A percentile compares a stretch with the other conserved stretches of the same genome.
Conservation (phyloP, 805 yeast genomes). For the Metschnikowia continentalis region DNA sequence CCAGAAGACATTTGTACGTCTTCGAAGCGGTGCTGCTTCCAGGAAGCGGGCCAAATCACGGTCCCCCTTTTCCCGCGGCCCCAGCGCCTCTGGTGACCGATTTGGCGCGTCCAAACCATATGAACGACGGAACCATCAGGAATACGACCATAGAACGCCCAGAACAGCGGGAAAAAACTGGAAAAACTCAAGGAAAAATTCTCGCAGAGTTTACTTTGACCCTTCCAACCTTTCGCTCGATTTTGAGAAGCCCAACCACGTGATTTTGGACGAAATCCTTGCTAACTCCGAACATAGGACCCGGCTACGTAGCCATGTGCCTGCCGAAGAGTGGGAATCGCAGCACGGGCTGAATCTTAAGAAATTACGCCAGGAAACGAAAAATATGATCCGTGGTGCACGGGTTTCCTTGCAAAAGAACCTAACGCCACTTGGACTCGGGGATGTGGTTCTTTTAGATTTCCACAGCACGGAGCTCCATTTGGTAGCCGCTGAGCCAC, state of each 20-base stretch:
- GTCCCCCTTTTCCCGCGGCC: not conserved
- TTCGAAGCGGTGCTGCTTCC: not conserved
- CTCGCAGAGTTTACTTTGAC: slow-evolving; percentile 11
- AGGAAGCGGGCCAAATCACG: not conserved
- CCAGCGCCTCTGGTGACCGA: not conserved
- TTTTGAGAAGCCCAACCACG: slow-evolving; percentile 8
- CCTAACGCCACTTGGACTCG: slow-evolving; percentile 35
- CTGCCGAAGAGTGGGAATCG: slow-evolving; percentile 10
- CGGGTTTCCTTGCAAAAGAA: slow-evolving; percentile 7
- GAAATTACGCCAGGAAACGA: not conserved
- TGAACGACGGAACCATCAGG: not conserved
- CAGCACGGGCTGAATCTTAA: slow-evolving; percentile 4
- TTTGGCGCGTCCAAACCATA: not conserved
- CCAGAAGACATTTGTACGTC: not conserved
- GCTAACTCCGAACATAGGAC: slow-evolving; percentile 4
- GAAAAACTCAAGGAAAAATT: not conserved
- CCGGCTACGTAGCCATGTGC: slow-evolving; percentile 8
- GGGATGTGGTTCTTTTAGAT: slow-evolving; percentile 60
- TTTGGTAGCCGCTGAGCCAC: slow-evolving; percentile 54
- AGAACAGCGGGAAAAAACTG: not conserved
- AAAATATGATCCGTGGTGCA: slow-evolving; percentile 3
- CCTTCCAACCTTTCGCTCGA: slow-evolving; percentile 14
- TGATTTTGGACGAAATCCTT: slow-evolving; percentile 7
- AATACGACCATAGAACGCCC: not conserved
- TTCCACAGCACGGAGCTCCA: slow-evolving; percentile 44